Conservation (phyloP, 257 asterid species). For the Euphrasia confusa region DNA sequence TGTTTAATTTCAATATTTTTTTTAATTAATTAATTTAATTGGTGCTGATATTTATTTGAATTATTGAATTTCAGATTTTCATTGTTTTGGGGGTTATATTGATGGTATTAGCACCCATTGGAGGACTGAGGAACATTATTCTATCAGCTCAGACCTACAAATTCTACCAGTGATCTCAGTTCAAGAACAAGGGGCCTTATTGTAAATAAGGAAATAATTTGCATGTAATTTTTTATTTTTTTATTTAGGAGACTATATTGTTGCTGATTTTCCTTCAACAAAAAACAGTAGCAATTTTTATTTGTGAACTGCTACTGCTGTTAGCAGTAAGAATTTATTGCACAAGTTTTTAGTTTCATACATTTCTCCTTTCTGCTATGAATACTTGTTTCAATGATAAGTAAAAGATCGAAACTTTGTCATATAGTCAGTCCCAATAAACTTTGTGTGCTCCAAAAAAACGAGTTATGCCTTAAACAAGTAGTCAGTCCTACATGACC, state of each 20-base stretch:
- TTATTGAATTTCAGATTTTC: constrained; percentile 38
- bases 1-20: not conserved
- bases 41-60: not conserved
- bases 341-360: no score
- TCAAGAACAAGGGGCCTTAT: not conserved
- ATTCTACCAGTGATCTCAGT: constrained; percentile 37
- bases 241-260: no score
- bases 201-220: no score
- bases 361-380: no score
- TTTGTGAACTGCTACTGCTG: no score
- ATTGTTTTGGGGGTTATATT: constrained; percentile 42
- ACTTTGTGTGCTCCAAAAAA: constrained; percentile 2
- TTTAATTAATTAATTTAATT: not conserved
- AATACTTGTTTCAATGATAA: not conserved
- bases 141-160: constrained; percentile 38
- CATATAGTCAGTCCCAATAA: not conserved
- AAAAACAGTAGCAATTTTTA: no score
- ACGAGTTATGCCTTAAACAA: not conserved
- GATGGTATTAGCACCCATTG: constrained; percentile 57
- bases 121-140: constrained; percentile 59
- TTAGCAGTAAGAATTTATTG: no score
- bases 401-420: no score
- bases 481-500: constrained; percentile 60
- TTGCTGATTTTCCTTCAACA: no score
- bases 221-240: no score